phyloP scores from a whole-genome alignment of 1,284 basidiomycete species.

The Trametes sp. region DNA sequence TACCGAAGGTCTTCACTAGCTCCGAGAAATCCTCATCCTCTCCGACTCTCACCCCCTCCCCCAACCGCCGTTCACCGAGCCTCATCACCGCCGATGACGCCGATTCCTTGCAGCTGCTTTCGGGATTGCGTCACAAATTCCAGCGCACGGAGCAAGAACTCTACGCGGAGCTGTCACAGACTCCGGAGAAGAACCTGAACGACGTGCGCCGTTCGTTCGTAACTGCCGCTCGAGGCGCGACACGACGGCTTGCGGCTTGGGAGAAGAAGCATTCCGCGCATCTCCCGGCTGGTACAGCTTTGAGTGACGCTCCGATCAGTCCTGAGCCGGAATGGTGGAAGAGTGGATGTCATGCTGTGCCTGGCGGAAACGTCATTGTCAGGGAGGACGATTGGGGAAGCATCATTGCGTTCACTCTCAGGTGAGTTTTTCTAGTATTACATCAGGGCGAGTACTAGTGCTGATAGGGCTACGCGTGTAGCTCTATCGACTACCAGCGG shows the following conservation, averaged over 20 bases:
- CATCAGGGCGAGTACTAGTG: background rate
- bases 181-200: slow-evolving; percentile 59
- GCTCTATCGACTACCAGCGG: slow-evolving; percentile 66
- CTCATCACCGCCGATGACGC: slow-evolving; percentile 17
- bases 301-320: slow-evolving; percentile 42
- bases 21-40: slow-evolving; percentile 16
- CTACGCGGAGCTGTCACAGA: slow-evolving; percentile 58
- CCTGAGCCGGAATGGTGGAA: slow-evolving; percentile 70
- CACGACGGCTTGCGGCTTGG: slow-evolving; percentile 64
- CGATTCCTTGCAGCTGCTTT: slow-evolving; percentile 52
- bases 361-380: slow-evolving; percentile 72
- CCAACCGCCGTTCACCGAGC: background rate
- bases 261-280: slow-evolving; percentile 62
- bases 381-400: slow-evolving; percentile 78
- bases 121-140: slow-evolving; percentile 61
- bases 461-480: slow-evolving; percentile 36
- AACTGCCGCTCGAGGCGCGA: slow-evolving; percentile 55
- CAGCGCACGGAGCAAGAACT: slow-evolving; percentile 65
- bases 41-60: slow-evolving; percentile 1
- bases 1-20: background rate
- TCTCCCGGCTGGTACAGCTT: slow-evolving; percentile 25
- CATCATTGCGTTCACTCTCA: slow-evolving; percentile 76
- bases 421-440: slow-evolving; percentile 48
- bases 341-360: slow-evolving; percentile 67
- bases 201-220: slow-evolving; percentile 67